Conservation (phyloP, 352 stramenopile genomes). For the Thraustotheca clavata region DNA sequence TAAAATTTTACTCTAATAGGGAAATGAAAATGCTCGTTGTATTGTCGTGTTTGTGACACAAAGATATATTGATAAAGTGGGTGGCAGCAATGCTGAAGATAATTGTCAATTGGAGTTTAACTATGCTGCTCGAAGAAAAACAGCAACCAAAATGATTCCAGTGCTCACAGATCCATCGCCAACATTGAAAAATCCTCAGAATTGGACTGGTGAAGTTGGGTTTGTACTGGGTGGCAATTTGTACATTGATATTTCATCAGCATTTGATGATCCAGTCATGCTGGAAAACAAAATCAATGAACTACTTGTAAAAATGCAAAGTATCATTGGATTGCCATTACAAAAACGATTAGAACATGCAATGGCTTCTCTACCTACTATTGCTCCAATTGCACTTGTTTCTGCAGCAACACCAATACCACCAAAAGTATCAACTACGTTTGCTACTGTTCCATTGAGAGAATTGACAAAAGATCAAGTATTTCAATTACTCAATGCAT, state of each 20-base stretch:
- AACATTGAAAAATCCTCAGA: not conserved
- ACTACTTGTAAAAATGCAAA: conserved; percentile 4
- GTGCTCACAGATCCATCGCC: not conserved
- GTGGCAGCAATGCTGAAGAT: conserved; percentile 1
- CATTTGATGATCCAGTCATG: not conserved
- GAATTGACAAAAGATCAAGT: not conserved
- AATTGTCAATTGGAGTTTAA: conserved; percentile 15
- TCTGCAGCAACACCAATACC: no score
- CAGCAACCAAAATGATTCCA: conserved; percentile 1
- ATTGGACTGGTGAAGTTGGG: not conserved
- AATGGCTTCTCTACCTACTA: no score
- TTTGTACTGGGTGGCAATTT: conserved; percentile 4
- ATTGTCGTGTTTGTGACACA: conserved; percentile 15
- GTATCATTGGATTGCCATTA: conserved; percentile 4
- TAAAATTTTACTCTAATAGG: not conserved
- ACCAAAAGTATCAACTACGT: not conserved
- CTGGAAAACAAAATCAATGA: conserved; percentile 1
- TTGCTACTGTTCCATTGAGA: not conserved
- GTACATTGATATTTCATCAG: conserved; percentile 13
- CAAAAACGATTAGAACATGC: conserved; percentile 3
- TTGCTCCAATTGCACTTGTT: no score
- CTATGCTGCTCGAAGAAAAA: not conserved
- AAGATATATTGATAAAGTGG: conserved; percentile 13
- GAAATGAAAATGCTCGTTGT: conserved; percentile 13
- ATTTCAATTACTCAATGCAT: not conserved